Evolutionary conservation across 2,329 filamentous ascomycete species (phyloP), one percentile per base, ranked within the genome.

Genomic region (Aspergillus candidus): DNA sequence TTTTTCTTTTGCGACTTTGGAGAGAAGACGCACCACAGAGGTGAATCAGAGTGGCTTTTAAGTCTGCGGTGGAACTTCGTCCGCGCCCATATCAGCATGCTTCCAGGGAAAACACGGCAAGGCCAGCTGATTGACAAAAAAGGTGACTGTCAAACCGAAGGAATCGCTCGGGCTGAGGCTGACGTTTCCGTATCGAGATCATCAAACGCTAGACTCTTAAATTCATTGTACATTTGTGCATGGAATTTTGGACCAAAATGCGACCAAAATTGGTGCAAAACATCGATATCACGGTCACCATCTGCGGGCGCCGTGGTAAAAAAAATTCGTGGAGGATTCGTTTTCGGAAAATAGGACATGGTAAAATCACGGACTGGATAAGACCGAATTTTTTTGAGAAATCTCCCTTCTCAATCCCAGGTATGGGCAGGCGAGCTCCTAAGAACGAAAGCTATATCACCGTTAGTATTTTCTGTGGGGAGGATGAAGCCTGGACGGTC

Each of bases 231-330:
- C 79, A 90, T 86, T 60, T 72, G 73, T 46, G 75, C 72, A 64
- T 89, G 75, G 89, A 88, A 67, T 85, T 83, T 57, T 79, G 75
- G 50, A 81, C 76, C 51, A 89, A 73, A 86, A 62, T 84, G 78
- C 14, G 80, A 80, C 83, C 84, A 89, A 69, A 86, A 86, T 51
- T 81, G 76, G 69, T 88, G 88, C 27, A 87, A 75, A 46, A 80
- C 74, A 59, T 79, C 75, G 74, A 84, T 82, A 57, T 54, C 48
- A 52, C 49, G 51, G 50, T 51, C 55, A 50, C 70, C 70, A 50
- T 57, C 44, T 39, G 35, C 46, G 44, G 63, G 62, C 35, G 67
- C 52, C 48, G 68, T 66, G 52, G 32, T 65, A 63, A 48, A 67
- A 62, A 52, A 73, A 74, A 74, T 64, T 76, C 70, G 40, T 68